Percentiles rank a stretch among this genome's conserved stretches.
These are phyloP conservation scores for Lachancea meyersii DNA, from an alignment of 805 yeast species.

Conservation along the genomic window DNA sequence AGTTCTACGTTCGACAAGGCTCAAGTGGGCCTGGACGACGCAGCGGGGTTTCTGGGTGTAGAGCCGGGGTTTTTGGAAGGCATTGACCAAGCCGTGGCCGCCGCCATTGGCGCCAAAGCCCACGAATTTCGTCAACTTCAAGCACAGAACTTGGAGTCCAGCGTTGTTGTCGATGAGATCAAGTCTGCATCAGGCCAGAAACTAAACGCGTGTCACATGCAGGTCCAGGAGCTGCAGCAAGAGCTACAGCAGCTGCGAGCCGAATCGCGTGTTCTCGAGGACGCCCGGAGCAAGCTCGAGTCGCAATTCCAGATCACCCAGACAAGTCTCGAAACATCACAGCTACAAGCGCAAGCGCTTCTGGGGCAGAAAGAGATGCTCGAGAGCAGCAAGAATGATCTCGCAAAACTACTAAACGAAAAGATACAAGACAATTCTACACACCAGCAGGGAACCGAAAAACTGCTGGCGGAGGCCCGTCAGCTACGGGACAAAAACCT, in stretches of 20 bases:
- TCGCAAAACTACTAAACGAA: conserved; percentile 19
- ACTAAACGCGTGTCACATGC: conserved; percentile 29
- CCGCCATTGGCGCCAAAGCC: conserved; percentile 28
- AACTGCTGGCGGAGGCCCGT: conserved; percentile 23
- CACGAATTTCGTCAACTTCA: conserved; percentile 34
- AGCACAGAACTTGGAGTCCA: conserved; percentile 35
- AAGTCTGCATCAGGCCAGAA: conserved; percentile 33
- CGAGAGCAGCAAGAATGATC: conserved; percentile 22
- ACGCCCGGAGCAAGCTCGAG: conserved; percentile 19
- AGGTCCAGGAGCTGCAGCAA: conserved; percentile 21
- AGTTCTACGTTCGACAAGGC: not conserved
- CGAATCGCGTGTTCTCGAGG: conserved; percentile 16
- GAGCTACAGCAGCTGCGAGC: conserved; percentile 22
- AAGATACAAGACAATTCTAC: conserved; percentile 28
- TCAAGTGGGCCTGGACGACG: conserved; percentile 9
- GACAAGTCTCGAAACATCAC: conserved; percentile 8
- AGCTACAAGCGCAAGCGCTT: conserved; percentile 8
- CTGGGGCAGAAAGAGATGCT: conserved; percentile 15
- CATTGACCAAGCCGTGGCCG: conserved; percentile 20
- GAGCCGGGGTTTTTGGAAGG: conserved; percentile 20
- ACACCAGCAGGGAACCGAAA: conserved; percentile 18
- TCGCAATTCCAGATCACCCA: conserved; percentile 4
- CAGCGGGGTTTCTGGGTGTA: conserved; percentile 35
- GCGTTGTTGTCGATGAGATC: conserved; percentile 38
- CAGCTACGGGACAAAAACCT: conserved; percentile 38